Evolutionary conservation across 108 stramenopile species (phyloP).

Genomic region (Hondaea fermentalgiana): DNA sequence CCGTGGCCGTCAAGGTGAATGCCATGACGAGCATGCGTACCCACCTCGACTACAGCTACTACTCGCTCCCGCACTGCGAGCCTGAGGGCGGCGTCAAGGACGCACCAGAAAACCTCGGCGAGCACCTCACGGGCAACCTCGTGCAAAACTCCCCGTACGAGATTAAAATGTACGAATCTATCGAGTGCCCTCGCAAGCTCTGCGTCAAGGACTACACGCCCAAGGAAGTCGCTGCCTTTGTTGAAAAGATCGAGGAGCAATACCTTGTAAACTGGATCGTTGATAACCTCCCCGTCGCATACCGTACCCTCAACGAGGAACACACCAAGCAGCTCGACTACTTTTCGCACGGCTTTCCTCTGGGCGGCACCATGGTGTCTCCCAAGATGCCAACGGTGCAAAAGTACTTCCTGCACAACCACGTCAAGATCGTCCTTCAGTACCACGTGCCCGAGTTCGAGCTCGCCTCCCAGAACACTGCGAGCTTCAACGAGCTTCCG

Average conservation of each 20-base stretch:
- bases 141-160: conserved; percentile 91
- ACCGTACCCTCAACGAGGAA: conserved; percentile 60
- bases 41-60: conserved; percentile 91
- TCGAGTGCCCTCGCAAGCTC: conserved; percentile 74
- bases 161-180: conserved; percentile 84
- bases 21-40: conserved; percentile 50
- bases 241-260: conserved; percentile 74
- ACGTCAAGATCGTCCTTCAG: conserved; percentile 80
- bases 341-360: conserved; percentile 83
- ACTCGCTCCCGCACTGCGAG: conserved; percentile 83
- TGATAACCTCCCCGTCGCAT: conserved; percentile 84
- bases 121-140: conserved; percentile 89
- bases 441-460: conserved; percentile 70
- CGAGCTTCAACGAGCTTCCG: conserved; percentile 48
- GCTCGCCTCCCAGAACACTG: conserved; percentile 16
- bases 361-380: conserved; percentile 60
- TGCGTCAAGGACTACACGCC: conserved; percentile 72
- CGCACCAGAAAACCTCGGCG: conserved; percentile 86
- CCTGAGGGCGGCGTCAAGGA: conserved; percentile 60
- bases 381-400: not conserved
- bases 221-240: conserved; percentile 75
- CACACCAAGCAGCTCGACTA: conserved; percentile 46
- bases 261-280: conserved; percentile 98
- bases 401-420: conserved; percentile 66
- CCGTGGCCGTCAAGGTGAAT: conserved; percentile 50